Evolutionary conservation across 2,329 filamentous ascomycete species (phyloP).

Genomic region (Penicillium nordicum): DNA sequence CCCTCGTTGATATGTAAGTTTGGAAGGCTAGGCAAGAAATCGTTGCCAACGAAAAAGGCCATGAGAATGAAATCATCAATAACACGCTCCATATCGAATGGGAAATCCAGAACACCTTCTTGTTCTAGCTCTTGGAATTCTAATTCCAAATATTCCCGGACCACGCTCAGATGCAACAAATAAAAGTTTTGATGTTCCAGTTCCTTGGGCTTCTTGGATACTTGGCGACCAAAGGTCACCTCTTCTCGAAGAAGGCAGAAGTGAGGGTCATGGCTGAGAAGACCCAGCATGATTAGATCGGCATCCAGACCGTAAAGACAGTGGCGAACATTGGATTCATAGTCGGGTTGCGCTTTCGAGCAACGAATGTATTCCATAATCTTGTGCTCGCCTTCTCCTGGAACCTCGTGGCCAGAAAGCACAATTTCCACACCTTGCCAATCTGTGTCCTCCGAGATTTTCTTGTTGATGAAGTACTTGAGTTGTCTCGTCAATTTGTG

Average conservation of each 20-base stretch:
- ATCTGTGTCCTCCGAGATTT: slow-evolving; percentile 91
- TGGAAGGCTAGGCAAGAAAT: slow-evolving; percentile 95
- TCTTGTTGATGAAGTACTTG: slow-evolving; percentile 98
- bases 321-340: slow-evolving; percentile 90
- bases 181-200: slow-evolving; percentile 99
- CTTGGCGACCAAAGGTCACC: slow-evolving; percentile 90
- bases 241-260: slow-evolving; percentile 96
- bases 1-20: slow-evolving; percentile 98
- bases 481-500: slow-evolving; percentile 89
- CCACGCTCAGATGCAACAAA: slow-evolving; percentile 93
- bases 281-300: slow-evolving; percentile 96
- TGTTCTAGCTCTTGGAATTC: slow-evolving; percentile 91
- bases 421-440: slow-evolving; percentile 98
- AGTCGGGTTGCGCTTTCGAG: slow-evolving; percentile 89
- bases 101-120: slow-evolving; percentile 67
- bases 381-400: slow-evolving; percentile 97
- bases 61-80: slow-evolving; percentile 99
- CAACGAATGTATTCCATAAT: slow-evolving; percentile 99
- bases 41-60: slow-evolving; percentile 99
- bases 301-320: slow-evolving; percentile 97
- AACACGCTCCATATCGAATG: slow-evolving; percentile 89
- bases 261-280: slow-evolving; percentile 96
- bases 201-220: slow-evolving; percentile 87
- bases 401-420: slow-evolving; percentile 94
- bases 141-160: slow-evolving; percentile 92